Percentiles rank a stretch among this genome's conserved stretches.
phyloP scores from a whole-genome alignment of 768 basidiomycete genomes.

The Paxillus rubicundulus region DNA sequence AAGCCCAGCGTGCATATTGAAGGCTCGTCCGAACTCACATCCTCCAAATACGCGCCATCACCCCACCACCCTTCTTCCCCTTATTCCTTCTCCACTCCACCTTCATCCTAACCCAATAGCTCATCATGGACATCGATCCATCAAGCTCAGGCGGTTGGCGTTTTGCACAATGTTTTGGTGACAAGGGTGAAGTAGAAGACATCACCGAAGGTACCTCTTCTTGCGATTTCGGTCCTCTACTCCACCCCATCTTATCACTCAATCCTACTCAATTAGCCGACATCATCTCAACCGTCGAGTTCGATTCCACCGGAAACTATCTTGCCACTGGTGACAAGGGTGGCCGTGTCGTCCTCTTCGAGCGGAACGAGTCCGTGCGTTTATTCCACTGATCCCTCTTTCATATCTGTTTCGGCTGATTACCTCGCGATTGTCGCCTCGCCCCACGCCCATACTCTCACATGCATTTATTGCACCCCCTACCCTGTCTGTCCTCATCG shows the following conservation, averaged over 20 bases:
- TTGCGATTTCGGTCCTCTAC: conserved; percentile 4
- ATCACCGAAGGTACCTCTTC: conserved; percentile 85
- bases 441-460: conserved; percentile 14
- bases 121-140: conserved; percentile 80
- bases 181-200: conserved; percentile 99
- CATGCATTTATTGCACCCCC: conserved; percentile 11
- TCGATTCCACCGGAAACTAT: conserved; percentile 98
- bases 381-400: conserved; percentile 8
- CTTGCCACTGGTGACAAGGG: conserved; percentile 99
- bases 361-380: conserved; percentile 93
- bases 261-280: conserved; percentile 64
- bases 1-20: background rate
- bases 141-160: conserved; percentile 89
- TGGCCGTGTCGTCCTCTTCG: conserved; percentile 96
- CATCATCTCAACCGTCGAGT: conserved; percentile 99
- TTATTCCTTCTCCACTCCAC: conserved; percentile 9
- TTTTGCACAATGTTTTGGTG: conserved; percentile 99
- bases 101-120: conserved; percentile 18
- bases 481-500: conserved; percentile 14
- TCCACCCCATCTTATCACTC: conserved; percentile 9
- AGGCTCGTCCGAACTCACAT: conserved; percentile 1
- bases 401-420: conserved; percentile 29
- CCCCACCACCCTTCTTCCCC: conserved; percentile 19
- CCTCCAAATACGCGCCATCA: conserved; percentile 22
- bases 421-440: conserved; percentile 26